Base-by-base conservation (phyloP, 345 rosid genomes). In the Cardamine resedifolia region DNA sequence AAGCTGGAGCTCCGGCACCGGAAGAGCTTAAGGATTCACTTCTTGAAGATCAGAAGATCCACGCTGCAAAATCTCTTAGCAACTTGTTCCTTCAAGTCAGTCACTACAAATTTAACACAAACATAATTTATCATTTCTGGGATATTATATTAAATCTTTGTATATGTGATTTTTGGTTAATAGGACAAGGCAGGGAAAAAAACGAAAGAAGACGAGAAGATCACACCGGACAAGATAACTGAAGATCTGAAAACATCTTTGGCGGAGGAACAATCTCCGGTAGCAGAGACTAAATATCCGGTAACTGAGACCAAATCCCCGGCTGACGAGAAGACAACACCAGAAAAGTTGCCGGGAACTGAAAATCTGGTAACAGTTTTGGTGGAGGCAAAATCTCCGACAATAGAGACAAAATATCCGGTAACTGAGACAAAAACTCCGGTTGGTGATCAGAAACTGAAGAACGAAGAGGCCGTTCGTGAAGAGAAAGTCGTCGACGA, bases 11-110 rank as follows among this genome's bases (percentile, higher is more conserved):
- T 52, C 79, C 64, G 51, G 70, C 69, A 6, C 74, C 74, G 23
- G 70, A 75, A 3, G 74, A 75, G 39, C 51, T 55, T 24, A 55
- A 61, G 63, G 62, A 24, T 44, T 53, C 74, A 68, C 57, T 75
- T 60, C 74, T 61, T 14, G 70, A 61, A 61, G 57, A 75, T 47
- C 44, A 75, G 3, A 75, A 68, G 64, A 49, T 44, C 12, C 44
- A 41, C 44, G 43, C 74, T 62, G 64, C 49, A 2, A 75, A 75
- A 33, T 68, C 74, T 61, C 74, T 75, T 53, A 61, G 73, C 58
- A 75, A 68, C 43, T 68, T 75, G 58, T 61, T 75, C 56, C 58
- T 61, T 43, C 69, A 75, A 55, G 79, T 34, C 26, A 60, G 69
- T 52, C 64, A 24, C 24, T 39, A 5, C 14, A 49, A 24, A 34